Base-by-base conservation (phyloP, 805 yeast species). In the Suhomyces prunicola region DNA sequence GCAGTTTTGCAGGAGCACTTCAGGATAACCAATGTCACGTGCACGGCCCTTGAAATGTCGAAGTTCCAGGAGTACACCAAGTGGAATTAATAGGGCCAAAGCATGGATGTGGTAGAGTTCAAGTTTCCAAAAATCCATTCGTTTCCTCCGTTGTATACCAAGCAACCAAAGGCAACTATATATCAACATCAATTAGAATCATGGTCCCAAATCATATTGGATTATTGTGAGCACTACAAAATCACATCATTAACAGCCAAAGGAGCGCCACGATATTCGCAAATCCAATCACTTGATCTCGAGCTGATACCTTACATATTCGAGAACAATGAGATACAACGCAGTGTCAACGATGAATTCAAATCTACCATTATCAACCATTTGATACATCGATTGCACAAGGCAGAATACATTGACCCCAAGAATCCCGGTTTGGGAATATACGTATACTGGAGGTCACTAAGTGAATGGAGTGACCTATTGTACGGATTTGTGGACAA, bases 101-200 rank as follows among this genome's bases (percentile, higher is more conserved):
- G 17, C 27, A 42, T 42, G 46, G 46, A 17, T 22, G 17, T 24
- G 8, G 31, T 24, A 22, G 39, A 41, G 56, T 73, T 68, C 57
- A 59, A 60, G 50, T 76, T 73, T 59, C 79, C 80, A n/a, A 71
- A 72, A 54, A 73, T 76, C 47, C 74, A 75, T 59, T 60, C 73
- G 15, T 93, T 91, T 68, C 97, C 97, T 5, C 99, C 99, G 0
- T 83, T 93, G 59, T 93, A 84, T 72, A 94, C 98, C 7, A 79
- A 83, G 55, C 99, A 93, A 70, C 91, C 94, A 22, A 92, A 93
- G 61, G 80, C 84, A 36, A 83, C 88, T 9, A 86, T 94, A 1
- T 82, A 88, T 73, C 78, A 80, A 29, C 85, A 90, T 9, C 99
- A 93, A 68, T 71, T 87, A 13, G 77, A 78, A n/a, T 82, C 87